These are phyloP conservation scores for Phoma sp. DNA, from an alignment of 2,329 filamentous ascomycete species.

Conservation along the genomic window DNA sequence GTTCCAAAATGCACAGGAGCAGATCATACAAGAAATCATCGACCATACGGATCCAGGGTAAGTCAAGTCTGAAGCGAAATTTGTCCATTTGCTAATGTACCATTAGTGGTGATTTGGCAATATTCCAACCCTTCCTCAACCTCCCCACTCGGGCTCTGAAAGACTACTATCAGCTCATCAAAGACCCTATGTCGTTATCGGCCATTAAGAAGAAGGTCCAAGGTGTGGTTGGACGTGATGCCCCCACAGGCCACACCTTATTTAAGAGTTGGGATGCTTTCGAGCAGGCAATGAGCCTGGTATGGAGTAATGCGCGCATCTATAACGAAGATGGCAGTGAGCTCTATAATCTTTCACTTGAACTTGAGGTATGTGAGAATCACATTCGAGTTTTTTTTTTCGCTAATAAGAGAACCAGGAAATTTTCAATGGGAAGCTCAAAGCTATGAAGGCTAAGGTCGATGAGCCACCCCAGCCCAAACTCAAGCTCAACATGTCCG, in stretches of 20 bases:
- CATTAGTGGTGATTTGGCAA: conserved; percentile 64
- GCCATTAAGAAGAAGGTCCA: conserved; percentile 78
- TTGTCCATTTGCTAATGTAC: conserved; percentile 13
- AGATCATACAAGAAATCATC: conserved; percentile 77
- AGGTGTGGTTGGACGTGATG: conserved; percentile 72
- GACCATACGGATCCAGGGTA: conserved; percentile 63
- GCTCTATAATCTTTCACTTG: conserved; percentile 76
- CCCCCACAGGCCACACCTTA: conserved; percentile 65
- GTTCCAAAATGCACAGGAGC: conserved; percentile 87
- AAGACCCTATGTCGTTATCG: conserved; percentile 78
- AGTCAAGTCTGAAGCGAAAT: conserved; percentile 2
- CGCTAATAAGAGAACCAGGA: conserved; percentile 56
- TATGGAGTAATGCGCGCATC: conserved; percentile 86
- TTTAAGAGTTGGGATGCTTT: conserved; percentile 85
- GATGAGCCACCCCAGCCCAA: conserved; percentile 75
- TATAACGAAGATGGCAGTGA: conserved; percentile 94
- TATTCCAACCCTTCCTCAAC: conserved; percentile 76
- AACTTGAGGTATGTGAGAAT: conserved; percentile 70
- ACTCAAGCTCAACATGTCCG: conserved; percentile 77
- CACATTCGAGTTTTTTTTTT: not conserved
- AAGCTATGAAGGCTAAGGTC: conserved; percentile 74
- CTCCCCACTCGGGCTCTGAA: conserved; percentile 76
- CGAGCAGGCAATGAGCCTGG: conserved; percentile 76
- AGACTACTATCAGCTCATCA: conserved; percentile 87
- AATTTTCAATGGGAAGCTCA: conserved; percentile 71